Evolutionary conservation across 2,329 filamentous ascomycete genomes (phyloP), one percentile per base, ranked within the genome.

Genomic region (Pleoardoris graminearum): DNA sequence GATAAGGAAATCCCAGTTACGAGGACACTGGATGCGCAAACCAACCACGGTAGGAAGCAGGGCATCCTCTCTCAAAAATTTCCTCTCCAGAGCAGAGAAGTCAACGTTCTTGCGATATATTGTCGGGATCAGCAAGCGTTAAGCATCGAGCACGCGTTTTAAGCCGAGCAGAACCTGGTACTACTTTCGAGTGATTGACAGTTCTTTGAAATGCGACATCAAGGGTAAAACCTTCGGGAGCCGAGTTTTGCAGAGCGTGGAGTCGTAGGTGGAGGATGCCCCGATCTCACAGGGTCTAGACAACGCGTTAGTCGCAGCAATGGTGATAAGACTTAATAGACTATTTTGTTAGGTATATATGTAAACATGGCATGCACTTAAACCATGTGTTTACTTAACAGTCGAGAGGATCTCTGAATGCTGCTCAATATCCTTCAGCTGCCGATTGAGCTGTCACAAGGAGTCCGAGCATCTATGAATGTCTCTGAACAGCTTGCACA

Each of bases 351-450:
- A 22, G 36, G 6, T 12, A 12, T 16, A 39, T 21, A 12, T 10
- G 12, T 39, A 19, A 4, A 39, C 17, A 22, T 3, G n/a, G n/a
- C n/a, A n/a, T n/a, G n/a, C n/a, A n/a, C n/a, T n/a, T 5, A 21
- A 21, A 41, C 8, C 14, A 25, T 35, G 29, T 29, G 22, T 32
- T 35, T 32, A 46, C 43, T 21, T 22, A 22, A 37, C 17, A 19
- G 30, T 36, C 23, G 43, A 36, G 14, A 46, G 43, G 7, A 37
- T 16, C 14, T 16, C 11, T 11, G 30, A 14, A 21, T 46, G 7
- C 4, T n/a, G 21, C 43, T 36, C 43, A 27, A 37, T 46, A n/a
- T 46, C 43, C 32, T 46, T 46, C 32, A 46, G 30, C 33, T 46
- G 43, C 21, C 43, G 32, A 19, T 46, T 46, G 7, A 35, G 19